A percentile compares a stretch with the other conserved stretches of the same genome.
phyloP scores from a whole-genome alignment of 2,329 filamentous ascomycete species.

The Cladosporium sp. region DNA sequence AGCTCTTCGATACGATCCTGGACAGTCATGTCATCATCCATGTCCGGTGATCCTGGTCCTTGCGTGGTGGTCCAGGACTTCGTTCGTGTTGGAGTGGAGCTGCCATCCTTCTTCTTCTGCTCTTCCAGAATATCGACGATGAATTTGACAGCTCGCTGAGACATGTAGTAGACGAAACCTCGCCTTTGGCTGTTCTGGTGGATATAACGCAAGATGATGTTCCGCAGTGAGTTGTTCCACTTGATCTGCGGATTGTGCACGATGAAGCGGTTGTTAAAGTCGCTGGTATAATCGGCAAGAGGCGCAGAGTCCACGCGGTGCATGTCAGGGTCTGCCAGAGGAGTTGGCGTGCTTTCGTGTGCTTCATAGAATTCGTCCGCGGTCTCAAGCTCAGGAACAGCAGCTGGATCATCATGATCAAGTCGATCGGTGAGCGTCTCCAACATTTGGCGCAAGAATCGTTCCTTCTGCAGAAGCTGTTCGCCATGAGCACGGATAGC shows the following conservation, averaged over 20 bases:
- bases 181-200: constrained; percentile 95
- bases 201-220: constrained; percentile 95
- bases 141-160: constrained; percentile 92
- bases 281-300: constrained; percentile 80
- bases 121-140: constrained; percentile 97
- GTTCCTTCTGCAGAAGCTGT: constrained; percentile 58
- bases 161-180: constrained; percentile 97
- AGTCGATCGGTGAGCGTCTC: constrained; percentile 58
- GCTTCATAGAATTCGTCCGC: constrained; percentile 49
- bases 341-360: constrained; percentile 47
- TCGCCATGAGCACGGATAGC: constrained; percentile 57
- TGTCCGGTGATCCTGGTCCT: constrained; percentile 42
- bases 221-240: constrained; percentile 95
- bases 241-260: constrained; percentile 97
- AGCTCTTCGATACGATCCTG: constrained; percentile 85
- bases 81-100: constrained; percentile 25
- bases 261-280: constrained; percentile 98
- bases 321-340: constrained; percentile 42
- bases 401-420: constrained; percentile 57
- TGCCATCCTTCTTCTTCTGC: constrained; percentile 70
- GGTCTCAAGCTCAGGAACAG: constrained; percentile 45
- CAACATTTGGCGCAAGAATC: constrained; percentile 60
- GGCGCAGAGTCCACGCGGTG: constrained; percentile 64
- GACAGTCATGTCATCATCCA: constrained; percentile 66
- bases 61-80: constrained; percentile 30